Conservation (phyloP, 768 basidiomycete species). For the Tricholoma bakamatsutake region DNA sequence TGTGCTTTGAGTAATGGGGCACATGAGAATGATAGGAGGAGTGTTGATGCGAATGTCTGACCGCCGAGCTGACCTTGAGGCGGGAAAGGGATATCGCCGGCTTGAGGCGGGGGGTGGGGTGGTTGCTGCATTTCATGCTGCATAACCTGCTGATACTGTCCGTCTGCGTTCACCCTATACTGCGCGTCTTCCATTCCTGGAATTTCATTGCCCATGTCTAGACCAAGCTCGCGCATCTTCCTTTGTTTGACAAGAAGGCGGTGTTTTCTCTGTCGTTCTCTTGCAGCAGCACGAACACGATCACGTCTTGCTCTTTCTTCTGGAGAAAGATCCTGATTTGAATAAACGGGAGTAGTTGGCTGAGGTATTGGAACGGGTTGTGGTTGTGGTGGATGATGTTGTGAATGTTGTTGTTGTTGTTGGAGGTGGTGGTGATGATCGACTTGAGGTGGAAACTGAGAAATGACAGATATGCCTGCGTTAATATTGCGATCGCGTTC, state of each 20-base stretch:
- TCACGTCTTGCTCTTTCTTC: slow-evolving; percentile 68
- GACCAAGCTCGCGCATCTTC: slow-evolving; percentile 76
- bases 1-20: slow-evolving; percentile 71
- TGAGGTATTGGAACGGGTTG: slow-evolving; percentile 9
- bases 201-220: slow-evolving; percentile 77
- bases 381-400: slow-evolving; percentile 12
- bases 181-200: slow-evolving; percentile 61
- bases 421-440: slow-evolving; percentile 23
- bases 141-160: slow-evolving; percentile 38
- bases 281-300: slow-evolving; percentile 66
- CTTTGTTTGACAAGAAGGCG: slow-evolving; percentile 71
- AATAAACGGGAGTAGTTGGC: slow-evolving; percentile 13
- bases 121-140: slow-evolving; percentile 37
- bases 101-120: slow-evolving; percentile 19
- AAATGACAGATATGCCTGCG: slow-evolving; percentile 34
- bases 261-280: slow-evolving; percentile 81
- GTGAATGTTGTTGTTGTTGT: slow-evolving; percentile 27
- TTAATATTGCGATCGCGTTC: slow-evolving; percentile 53
- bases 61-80: slow-evolving; percentile 53
- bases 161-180: slow-evolving; percentile 49
- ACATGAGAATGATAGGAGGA: slow-evolving; percentile 72
- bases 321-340: slow-evolving; percentile 35
- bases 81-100: slow-evolving; percentile 58
- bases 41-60: slow-evolving; percentile 74
- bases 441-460: slow-evolving; percentile 25